Evolutionary conservation across 2,329 filamentous ascomycete species (phyloP), one percentile per base, ranked within the genome.

Genomic region (Apiospora saccharicola): DNA sequence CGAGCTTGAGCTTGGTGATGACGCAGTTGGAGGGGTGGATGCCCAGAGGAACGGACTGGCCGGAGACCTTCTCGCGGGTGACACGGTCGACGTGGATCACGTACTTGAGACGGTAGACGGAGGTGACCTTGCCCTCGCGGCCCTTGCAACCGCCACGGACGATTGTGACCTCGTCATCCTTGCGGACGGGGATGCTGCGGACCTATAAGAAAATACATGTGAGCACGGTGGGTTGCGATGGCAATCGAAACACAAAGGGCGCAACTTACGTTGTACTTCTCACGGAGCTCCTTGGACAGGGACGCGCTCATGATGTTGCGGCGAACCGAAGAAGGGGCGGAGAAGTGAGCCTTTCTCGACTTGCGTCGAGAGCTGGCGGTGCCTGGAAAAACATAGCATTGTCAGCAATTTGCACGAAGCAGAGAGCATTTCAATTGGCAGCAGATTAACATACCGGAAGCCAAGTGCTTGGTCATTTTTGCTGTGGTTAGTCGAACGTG

Each of bases 341-440:
- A 89, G 92, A 97, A 99, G 91, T 99, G 96, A 85, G 94, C 94
- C 91, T 98, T 98, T 88, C 96, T 94, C 88, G 94, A 96, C 94
- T 99, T 99, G 89, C 96, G 93, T 88, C 96, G 92, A 84, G 95
- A 98, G 86, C 76, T 78, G 75, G 76, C 74, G 73, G 79, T 76
- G 71, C 76, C 78, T 79, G 22, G 70, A 61, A 30, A 37, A 26
- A 74, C 72, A 68, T 46, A 4, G 51, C 68, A 19, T 71, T 41
- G 26, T 37, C 53, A 43, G 43, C n/a, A 34, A 12, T 41, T 14
- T 64, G 41, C 24, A 19, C 34, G 12, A 19, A 3, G n/a, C 16
- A n/a, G 30, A 10, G 19, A 26, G n/a, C 14, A 26, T 14, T n/a
- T 64, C 57, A 41, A 41, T 24, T 41, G 30, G 14, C 30, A 34